These are phyloP conservation scores for Flaveria robusta DNA, from an alignment of 129 eudicot species.

Conservation along the genomic window DNA sequence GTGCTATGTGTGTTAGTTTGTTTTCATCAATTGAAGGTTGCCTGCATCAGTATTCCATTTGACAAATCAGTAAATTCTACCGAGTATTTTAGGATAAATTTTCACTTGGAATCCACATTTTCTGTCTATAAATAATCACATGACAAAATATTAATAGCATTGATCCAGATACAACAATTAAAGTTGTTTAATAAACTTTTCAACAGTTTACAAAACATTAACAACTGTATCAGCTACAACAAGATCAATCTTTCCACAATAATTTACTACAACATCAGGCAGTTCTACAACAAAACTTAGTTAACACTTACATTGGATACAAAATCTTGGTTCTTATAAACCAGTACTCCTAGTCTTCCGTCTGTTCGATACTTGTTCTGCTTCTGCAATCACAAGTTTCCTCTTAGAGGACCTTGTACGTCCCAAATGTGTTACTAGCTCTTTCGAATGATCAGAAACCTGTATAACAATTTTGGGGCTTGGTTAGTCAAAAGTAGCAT, in stretches of 20 bases:
- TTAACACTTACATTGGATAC: conserved; percentile 4
- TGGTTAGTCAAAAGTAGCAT: conserved; percentile 18
- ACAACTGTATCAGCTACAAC: conserved; percentile 18
- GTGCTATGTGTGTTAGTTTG: too few species aligned
- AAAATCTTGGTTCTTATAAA: not conserved
- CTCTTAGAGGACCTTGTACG: conserved; percentile 34
- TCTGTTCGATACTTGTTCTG: conserved; percentile 29
- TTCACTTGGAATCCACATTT: too few species aligned
- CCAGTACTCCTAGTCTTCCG: conserved; percentile 37
- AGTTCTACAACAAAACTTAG: conserved; percentile 5
- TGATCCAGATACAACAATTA: conserved; percentile 6
- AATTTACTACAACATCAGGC: conserved; percentile 15
- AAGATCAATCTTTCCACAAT: conserved; percentile 15
- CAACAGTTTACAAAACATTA: conserved; percentile 22
- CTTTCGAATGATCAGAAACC: conserved; percentile 26
- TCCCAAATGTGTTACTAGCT: conserved; percentile 25
- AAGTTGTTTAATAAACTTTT: conserved; percentile 2
- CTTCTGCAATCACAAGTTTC: conserved; percentile 15
- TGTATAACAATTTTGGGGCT: conserved; percentile 4
- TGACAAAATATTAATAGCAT: not conserved
- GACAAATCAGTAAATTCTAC: too few species aligned
- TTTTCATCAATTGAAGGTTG: too few species aligned
- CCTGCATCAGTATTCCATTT: too few species aligned
- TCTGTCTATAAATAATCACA: not conserved
- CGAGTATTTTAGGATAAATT: too few species aligned